Evolutionary conservation across 108 stramenopile species (phyloP).

Genomic region (Chaetoceros muelleri): DNA sequence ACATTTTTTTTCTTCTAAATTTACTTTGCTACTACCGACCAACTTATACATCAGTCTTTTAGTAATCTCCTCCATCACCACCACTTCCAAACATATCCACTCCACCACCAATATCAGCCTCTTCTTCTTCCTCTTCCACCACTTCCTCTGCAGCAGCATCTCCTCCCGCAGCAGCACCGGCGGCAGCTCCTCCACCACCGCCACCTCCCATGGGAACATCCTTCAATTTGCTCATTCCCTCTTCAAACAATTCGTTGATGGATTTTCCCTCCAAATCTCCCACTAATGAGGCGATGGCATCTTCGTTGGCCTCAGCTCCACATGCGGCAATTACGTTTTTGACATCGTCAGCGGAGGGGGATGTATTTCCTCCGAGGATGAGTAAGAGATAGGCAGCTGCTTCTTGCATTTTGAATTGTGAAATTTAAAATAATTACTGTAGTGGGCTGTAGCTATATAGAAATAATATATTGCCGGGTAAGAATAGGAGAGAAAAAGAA

Average conservation of each 20-base stretch:
- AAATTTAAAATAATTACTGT: slow-evolving; percentile 1
- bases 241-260: slow-evolving; percentile 67
- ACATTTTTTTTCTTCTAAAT: no score
- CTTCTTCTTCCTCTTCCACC: slow-evolving; percentile 31
- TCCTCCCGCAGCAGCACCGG: slow-evolving; percentile 14
- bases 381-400: slow-evolving; percentile 72
- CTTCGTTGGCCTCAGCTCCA: slow-evolving; percentile 64
- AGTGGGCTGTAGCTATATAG: no score
- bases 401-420: slow-evolving; percentile 58
- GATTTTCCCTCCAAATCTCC: slow-evolving; percentile 79
- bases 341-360: slow-evolving; percentile 70
- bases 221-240: slow-evolving; percentile 83
- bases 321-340: slow-evolving; percentile 74
- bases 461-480: no score
- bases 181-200: slow-evolving; percentile 60
- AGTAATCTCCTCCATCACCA: slow-evolving; percentile 16
- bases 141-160: slow-evolving; percentile 21
- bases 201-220: slow-evolving; percentile 89
- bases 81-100: slow-evolving; percentile 81
- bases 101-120: slow-evolving; percentile 48
- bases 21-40: no score
- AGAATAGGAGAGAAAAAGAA: no score
- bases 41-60: no score
- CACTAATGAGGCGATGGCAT: slow-evolving; percentile 45
- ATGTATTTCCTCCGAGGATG: slow-evolving; percentile 69